Conservation (phyloP, 148 eudicot genomes). For the Polygonum maritimum region DNA sequence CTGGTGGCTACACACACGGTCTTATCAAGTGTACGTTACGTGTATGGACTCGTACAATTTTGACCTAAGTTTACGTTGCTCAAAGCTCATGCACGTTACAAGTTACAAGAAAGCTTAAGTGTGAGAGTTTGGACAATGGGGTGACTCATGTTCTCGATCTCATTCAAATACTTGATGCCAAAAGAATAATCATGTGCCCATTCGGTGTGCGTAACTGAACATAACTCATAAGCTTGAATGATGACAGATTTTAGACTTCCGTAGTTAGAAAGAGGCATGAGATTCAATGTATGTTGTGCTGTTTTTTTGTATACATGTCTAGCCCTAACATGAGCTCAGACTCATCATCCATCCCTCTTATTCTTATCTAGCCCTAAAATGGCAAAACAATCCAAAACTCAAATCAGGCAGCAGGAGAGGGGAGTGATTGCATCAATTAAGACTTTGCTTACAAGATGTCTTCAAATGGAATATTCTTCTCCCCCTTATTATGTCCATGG, state of each 20-base stretch:
- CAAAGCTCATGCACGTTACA: no score
- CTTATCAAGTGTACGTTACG: background rate
- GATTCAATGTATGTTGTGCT: background rate
- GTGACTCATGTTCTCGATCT: background rate
- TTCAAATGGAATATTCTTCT: background rate
- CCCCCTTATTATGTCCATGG: background rate
- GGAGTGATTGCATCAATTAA: background rate
- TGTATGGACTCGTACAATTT: background rate
- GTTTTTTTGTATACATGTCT: background rate
- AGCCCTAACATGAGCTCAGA: background rate
- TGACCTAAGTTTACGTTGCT: background rate
- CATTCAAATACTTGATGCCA: background rate
- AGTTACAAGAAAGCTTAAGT: background rate
- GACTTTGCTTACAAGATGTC: background rate
- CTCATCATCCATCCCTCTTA: background rate
- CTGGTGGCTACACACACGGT: background rate
- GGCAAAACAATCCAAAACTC: background rate
- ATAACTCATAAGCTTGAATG: background rate
- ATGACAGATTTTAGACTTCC: background rate
- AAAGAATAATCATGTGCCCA: background rate
- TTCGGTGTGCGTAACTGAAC: background rate
- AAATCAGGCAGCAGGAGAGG: background rate
- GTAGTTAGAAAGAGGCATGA: background rate
- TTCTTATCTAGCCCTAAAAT: background rate
- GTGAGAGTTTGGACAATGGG: background rate